Base-by-base conservation (phyloP, 139 green algal genomes). In the Axilococcus clingmanii region DNA sequence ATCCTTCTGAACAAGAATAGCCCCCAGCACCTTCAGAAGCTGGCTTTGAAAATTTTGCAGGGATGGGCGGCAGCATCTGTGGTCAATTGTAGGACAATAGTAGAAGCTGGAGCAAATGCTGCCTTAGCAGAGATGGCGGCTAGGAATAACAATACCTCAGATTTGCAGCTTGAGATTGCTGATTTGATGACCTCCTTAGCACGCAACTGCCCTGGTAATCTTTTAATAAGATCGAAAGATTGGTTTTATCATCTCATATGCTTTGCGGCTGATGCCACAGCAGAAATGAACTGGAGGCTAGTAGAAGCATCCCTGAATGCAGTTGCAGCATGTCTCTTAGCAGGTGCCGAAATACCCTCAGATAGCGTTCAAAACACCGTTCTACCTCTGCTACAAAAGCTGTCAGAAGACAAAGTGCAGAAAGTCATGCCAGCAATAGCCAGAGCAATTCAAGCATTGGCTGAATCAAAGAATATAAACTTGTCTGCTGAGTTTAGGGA, bases 161-260 rank as follows among this genome's bases (percentile, higher is more conserved):
- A n/a, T n/a, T n/a, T n/a, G n/a, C n/a, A n/a, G n/a, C n/a, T n/a
- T n/a, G 43, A 42, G n/a, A 51, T 61, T 25, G 40, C 40, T 8
- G 17, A 36, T n/a, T 32, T 49, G 30, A 56, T 70, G 36, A 50
- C 35, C 1, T 20, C 51, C 11, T 36, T 82, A 35, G 57, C 62
- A 19, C 16, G 40, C 11, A 43, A 69, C 49, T 48, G 19, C 20
- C 40, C 40, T 22, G 29, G 11, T n/a, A 22, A 22, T 29, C 29
- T 22, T 48, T 22, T 19, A 28, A 42, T 75, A 43, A 59, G 71
- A 19, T 57, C 80, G 51, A 50, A 64, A 3, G 16, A 14, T 12
- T 86, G 76, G 67, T 57, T 88, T 42, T 61, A 75, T 49, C 79
- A 65, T 15, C 55, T 83, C 50, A 63, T 88, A 31, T 86, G 70